A percentile compares a stretch with the other conserved stretches of the same genome.
Evolutionary conservation across 306 rosid species (phyloP).

Genomic region (Calophaca sinica): DNA sequence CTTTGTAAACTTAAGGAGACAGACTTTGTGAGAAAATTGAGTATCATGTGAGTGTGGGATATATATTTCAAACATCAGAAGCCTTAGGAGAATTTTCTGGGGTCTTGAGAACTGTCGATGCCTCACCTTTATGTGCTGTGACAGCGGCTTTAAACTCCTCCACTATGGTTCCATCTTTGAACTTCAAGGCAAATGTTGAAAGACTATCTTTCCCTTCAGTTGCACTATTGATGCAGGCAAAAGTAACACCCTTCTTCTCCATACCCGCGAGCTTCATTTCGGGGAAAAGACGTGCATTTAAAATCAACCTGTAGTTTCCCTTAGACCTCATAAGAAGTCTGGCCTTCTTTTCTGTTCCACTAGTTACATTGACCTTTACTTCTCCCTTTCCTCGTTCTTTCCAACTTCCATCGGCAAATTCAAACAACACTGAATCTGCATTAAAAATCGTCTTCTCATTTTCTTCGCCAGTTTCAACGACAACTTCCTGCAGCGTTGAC

Average conservation of each 20-base stretch:
- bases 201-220: conserved; percentile 75
- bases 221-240: conserved; percentile 90
- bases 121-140: conserved; percentile 66
- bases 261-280: conserved; percentile 86
- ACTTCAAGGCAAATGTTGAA: conserved; percentile 89
- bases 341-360: conserved; percentile 65
- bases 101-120: conserved; percentile 58
- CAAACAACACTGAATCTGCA: conserved; percentile 82
- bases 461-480: conserved; percentile 95
- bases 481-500: conserved; percentile 76
- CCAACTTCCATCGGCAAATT: conserved; percentile 82
- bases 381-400: conserved; percentile 99
- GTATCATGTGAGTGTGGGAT: conserved; percentile 12
- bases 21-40: conserved; percentile 42
- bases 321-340: conserved; percentile 83
- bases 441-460: conserved; percentile 73
- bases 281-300: conserved; percentile 88
- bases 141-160: conserved; percentile 78
- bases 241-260: conserved; percentile 93
- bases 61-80: conserved; percentile 55
- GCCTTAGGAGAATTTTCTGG: conserved; percentile 86
- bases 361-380: conserved; percentile 72
- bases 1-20: conserved; percentile 12
- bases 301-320: conserved; percentile 83
- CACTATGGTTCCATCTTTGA: conserved; percentile 76